A percentile compares a stretch with the other conserved stretches of the same genome.
These are phyloP conservation scores for Kwoniella mangroviensis DNA, from an alignment of 768 basidiomycete genomes.

Conservation along the genomic window DNA sequence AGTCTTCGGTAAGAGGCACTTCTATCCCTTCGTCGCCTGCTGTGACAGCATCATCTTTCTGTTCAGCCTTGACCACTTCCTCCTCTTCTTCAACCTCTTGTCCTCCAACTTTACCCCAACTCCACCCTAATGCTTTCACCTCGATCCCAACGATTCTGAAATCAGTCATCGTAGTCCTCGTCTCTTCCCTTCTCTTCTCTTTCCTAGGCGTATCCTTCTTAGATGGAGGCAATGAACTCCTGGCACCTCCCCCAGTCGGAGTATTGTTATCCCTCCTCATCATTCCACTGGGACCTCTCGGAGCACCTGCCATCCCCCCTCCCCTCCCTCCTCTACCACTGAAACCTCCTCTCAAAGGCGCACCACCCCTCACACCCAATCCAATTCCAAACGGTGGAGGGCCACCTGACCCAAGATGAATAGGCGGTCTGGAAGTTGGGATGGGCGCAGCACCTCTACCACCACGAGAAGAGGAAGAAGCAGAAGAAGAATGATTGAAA, in stretches of 20 bases:
- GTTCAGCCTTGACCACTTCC: conserved; percentile 1
- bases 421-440: conserved; percentile 37
- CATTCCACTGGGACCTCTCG: conserved; percentile 35
- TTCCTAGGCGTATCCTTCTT: conserved; percentile 31
- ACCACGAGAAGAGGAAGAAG: conserved; percentile 8
- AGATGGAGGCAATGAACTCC: not conserved
- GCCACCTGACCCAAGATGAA: conserved; percentile 44
- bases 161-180: conserved; percentile 87
- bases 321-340: conserved; percentile 23
- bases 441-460: conserved; percentile 23
- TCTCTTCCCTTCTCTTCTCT: conserved; percentile 47
- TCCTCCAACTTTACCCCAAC: conserved; percentile 68
- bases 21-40: conserved; percentile 16
- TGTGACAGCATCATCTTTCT: not conserved
- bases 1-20: conserved; percentile 24
- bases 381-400: conserved; percentile 30
- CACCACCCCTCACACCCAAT: conserved; percentile 15
- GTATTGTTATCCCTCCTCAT: conserved; percentile 18
- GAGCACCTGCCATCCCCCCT: conserved; percentile 27
- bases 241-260: not conserved
- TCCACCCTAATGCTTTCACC: conserved; percentile 81
- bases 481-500: conserved; percentile 22
- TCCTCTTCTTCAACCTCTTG: conserved; percentile 29
- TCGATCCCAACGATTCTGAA: conserved; percentile 94
- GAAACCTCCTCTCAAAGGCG: conserved; percentile 27